These are phyloP conservation scores for Nicotiana paniculata DNA, from an alignment of 257 asterid genomes.

Conservation along the genomic window DNA sequence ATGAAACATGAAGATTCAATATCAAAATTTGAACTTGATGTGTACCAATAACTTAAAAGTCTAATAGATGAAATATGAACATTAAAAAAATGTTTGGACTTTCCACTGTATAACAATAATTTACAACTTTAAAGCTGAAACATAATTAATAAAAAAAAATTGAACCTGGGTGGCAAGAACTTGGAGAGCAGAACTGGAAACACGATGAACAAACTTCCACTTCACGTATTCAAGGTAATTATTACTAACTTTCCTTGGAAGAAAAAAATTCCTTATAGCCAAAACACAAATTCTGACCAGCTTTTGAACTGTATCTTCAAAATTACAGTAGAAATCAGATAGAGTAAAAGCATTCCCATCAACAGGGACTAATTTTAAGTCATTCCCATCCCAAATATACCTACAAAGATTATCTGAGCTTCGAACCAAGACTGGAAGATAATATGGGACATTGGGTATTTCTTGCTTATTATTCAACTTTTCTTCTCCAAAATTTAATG, in stretches of 20 bases:
- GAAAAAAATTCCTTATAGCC: slow-evolving; percentile 57
- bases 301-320: slow-evolving; percentile 44
- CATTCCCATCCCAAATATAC: slow-evolving; percentile 71
- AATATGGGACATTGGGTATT: slow-evolving; percentile 8
- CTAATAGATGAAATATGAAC: not conserved
- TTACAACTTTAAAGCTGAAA: not conserved
- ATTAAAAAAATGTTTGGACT: too few species aligned
- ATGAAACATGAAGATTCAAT: not conserved
- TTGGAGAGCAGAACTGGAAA: slow-evolving; percentile 90
- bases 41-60: not conserved
- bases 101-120: not conserved
- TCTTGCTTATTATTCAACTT: slow-evolving; percentile 21
- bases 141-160: not conserved
- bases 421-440: slow-evolving; percentile 51
- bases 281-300: slow-evolving; percentile 33
- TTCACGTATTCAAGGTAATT: slow-evolving; percentile 83
- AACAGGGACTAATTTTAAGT: slow-evolving; percentile 43
- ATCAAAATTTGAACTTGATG: not conserved
- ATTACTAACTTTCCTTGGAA: slow-evolving; percentile 61
- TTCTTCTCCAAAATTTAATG: slow-evolving; percentile 25
- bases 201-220: slow-evolving; percentile 93
- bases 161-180: slow-evolving; percentile 94
- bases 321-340: slow-evolving; percentile 33
- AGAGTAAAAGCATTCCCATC: slow-evolving; percentile 45
- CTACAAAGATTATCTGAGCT: slow-evolving; percentile 47